Base-by-base conservation (phyloP, 2,329 filamentous ascomycete genomes). In the Neospermospora avenae region DNA sequence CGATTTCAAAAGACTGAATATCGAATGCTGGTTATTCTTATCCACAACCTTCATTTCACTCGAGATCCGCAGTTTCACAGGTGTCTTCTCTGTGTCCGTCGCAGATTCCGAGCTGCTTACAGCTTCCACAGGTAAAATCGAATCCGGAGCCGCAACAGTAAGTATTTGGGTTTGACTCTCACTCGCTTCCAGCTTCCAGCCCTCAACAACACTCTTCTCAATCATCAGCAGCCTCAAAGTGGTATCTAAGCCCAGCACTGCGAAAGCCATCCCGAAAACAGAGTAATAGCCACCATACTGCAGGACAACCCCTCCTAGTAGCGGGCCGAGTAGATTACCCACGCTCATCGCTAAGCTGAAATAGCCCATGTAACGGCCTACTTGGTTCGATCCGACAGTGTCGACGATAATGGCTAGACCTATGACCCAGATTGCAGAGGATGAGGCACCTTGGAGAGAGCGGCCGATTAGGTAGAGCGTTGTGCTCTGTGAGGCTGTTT, bases 341-440 rank as follows among this genome's bases (percentile, higher is more conserved):
- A 84, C 74, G 0, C 80, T 81, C 49, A 84, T 80, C 60, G 85
- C 80, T 58, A 80, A 81, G 69, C 83, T 83, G 7, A 84, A 80
- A 73, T 80, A 80, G n/a, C 84, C 84, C 68, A 87, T 81, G 0
- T 80, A 81, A 70, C 84, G 84, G 2, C 84, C 85, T 25, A 87
- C 69, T 52, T 83, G 80, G 53, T 81, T 75, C 1, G 5, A 86
- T 68, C 81, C 83, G 44, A 90, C 83, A 0, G 87, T 90, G 68
- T 91, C 88, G 2, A 85, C 85, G 14, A 91, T 69, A 31, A 91
- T 74, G 0, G 88, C 88, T 28, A 89, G 77, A 0, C 88, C 88
- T 0, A 89, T 85, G 0, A 84, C 85, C 86, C 88, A 91, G 10
- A 91, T 87, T 1, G 90, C 81, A 2, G 86, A 85, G 2, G 87